These are phyloP conservation scores for Cairneyella variabilis DNA, from an alignment of 495 filamentous ascomycete genomes.

Conservation along the genomic window DNA sequence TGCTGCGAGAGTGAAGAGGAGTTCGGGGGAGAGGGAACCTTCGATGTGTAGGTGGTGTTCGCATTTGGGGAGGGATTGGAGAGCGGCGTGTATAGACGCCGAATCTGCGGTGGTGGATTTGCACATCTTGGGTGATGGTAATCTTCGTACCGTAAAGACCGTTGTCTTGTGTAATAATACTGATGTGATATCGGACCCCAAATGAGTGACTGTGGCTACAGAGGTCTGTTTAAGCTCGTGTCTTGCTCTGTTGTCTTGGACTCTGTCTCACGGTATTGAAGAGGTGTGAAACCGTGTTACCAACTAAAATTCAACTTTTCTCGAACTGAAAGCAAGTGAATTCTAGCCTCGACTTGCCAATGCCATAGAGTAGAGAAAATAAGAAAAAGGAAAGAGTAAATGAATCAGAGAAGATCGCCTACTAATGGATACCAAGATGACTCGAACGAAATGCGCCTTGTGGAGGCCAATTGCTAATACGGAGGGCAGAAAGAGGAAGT, in stretches of 20 bases:
- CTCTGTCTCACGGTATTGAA: too few relatives aligned
- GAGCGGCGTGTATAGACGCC: slow-evolving; percentile 49
- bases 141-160: too few relatives aligned
- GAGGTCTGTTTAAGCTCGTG: too few relatives aligned
- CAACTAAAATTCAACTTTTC: too few relatives aligned
- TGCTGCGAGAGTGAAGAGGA: slow-evolving; percentile 65
- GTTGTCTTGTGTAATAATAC: background rate
- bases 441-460: background rate
- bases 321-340: too few relatives aligned
- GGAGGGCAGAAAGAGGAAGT: background rate
- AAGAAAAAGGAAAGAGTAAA: background rate
- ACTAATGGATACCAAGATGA: background rate
- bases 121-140: too few relatives aligned
- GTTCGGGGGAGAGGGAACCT: slow-evolving; percentile 60
- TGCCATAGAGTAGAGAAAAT: too few relatives aligned
- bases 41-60: slow-evolving; percentile 80
- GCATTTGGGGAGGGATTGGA: slow-evolving; percentile 67
- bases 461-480: background rate
- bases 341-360: too few relatives aligned
- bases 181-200: background rate
- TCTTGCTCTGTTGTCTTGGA: too few relatives aligned
- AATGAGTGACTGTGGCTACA: too few relatives aligned
- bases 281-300: background rate
- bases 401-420: background rate
- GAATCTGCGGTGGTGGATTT: background rate